Conservation (phyloP, 2,329 filamentous ascomycete genomes). For the Fusarium piperis region DNA sequence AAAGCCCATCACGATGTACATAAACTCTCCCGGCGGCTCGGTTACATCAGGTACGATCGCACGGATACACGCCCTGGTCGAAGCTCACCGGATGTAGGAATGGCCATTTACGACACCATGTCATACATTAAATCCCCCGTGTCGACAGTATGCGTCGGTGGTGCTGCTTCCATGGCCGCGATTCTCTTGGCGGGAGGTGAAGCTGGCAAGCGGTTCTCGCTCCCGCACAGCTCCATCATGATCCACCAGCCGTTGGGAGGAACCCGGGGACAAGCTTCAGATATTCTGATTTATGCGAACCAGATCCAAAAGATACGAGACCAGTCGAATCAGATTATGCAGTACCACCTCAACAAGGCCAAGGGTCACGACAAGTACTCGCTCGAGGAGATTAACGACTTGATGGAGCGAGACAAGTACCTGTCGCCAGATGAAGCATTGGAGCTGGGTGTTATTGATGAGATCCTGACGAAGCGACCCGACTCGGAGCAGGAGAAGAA, state of each 20-base stretch:
- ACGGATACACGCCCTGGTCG: background rate
- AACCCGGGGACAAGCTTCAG: constrained; percentile 72
- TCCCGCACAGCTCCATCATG: constrained; percentile 97
- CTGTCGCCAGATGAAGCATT: constrained; percentile 88
- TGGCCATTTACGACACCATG: constrained; percentile 99
- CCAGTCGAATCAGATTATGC: constrained; percentile 91
- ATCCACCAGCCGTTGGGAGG: constrained; percentile 92
- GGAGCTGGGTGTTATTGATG: constrained; percentile 90
- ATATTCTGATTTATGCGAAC: constrained; percentile 97
- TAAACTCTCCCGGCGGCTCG: constrained; percentile 94
- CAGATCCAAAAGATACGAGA: constrained; percentile 90
- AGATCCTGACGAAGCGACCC: constrained; percentile 77
- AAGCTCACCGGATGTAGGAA: constrained; percentile 52
- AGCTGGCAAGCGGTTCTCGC: constrained; percentile 83
- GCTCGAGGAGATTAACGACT: constrained; percentile 84
- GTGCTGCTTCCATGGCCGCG: constrained; percentile 94
- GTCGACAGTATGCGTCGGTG: constrained; percentile 92
- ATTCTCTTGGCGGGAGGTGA: constrained; percentile 88
- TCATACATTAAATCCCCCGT: constrained; percentile 93
- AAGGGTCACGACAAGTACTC: constrained; percentile 79
- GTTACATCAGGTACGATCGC: constrained; percentile 71
- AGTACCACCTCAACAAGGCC: constrained; percentile 81
- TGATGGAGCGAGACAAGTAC: constrained; percentile 98
- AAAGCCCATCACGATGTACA: constrained; percentile 96
- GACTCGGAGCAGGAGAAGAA: constrained; percentile 49